Conservation (phyloP, 768 basidiomycete genomes). For the button mushroom (Agaricus bisporus) region DNA sequence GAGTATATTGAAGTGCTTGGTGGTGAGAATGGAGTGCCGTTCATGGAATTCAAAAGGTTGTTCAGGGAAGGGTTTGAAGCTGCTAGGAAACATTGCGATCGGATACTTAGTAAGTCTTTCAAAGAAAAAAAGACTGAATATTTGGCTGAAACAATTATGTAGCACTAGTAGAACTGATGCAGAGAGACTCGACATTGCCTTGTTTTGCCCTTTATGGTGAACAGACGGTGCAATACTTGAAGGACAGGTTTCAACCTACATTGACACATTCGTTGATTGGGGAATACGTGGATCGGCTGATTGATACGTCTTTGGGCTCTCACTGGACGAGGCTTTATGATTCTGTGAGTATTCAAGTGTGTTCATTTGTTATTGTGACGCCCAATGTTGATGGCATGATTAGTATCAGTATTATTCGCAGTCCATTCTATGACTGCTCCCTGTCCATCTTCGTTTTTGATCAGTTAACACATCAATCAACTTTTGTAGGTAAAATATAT, state of each 20-base stretch:
- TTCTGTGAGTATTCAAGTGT: slow-evolving; percentile 50
- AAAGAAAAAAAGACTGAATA: not conserved
- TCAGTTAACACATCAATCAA: not conserved
- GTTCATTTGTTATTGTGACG: not conserved
- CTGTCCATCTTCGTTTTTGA: not conserved
- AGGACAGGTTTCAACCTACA: slow-evolving; percentile 91
- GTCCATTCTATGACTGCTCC: slow-evolving; percentile 51
- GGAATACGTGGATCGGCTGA: slow-evolving; percentile 84
- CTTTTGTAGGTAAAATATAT: too few species aligned
- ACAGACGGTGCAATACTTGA: slow-evolving; percentile 80
- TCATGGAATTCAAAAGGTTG: slow-evolving; percentile 75
- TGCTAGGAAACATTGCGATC: slow-evolving; percentile 92
- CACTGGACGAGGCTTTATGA: slow-evolving; percentile 96
- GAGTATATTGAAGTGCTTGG: slow-evolving; percentile 97
- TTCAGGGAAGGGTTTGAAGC: slow-evolving; percentile 94
- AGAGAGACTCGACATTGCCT: slow-evolving; percentile 89
- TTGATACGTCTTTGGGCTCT: slow-evolving; percentile 86
- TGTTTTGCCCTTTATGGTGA: slow-evolving; percentile 91
- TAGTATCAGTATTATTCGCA: slow-evolving; percentile 95
- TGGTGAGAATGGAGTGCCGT: slow-evolving; percentile 70
- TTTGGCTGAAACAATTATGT: slow-evolving; percentile 6
- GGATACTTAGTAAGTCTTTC: slow-evolving; percentile 87
- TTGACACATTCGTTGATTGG: slow-evolving; percentile 80
- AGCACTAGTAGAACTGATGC: slow-evolving; percentile 92
- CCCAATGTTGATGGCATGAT: not conserved